A percentile compares a stretch with the other conserved stretches of the same genome.
phyloP scores from a whole-genome alignment of 2,329 filamentous ascomycete species.

The Arthrobotrys sphaeroides region DNA sequence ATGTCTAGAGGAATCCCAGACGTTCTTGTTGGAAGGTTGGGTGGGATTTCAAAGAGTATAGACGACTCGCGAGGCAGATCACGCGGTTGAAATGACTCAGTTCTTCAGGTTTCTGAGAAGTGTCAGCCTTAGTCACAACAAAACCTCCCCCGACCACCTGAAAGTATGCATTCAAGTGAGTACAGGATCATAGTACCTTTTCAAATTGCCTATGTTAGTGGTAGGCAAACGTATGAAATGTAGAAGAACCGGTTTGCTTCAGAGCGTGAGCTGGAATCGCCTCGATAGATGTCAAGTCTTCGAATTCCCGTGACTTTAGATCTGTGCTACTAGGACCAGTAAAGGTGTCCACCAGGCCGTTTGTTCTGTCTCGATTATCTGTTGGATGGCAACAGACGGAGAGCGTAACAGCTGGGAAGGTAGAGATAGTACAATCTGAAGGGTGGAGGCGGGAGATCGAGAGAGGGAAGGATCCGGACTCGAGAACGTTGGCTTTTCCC shows the following conservation, averaged over 20 bases:
- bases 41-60: constrained; percentile 27
- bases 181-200: constrained; percentile 51
- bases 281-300: constrained; percentile 10
- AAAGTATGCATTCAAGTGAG: constrained; percentile 28
- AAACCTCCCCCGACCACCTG: constrained; percentile 28
- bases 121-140: constrained; percentile 36
- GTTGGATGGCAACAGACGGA: constrained; percentile 21
- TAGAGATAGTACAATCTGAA: constrained; percentile 52
- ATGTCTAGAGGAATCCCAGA: constrained; percentile 35
- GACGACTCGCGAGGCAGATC: constrained; percentile 3
- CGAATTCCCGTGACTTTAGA: constrained; percentile 36
- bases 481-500: constrained; percentile 13
- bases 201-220: constrained; percentile 30
- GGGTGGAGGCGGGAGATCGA: constrained; percentile 12
- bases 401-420: constrained; percentile 21
- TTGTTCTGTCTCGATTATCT: constrained; percentile 41
- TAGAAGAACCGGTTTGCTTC: constrained; percentile 19
- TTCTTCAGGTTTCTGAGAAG: constrained; percentile 30
- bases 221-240: constrained; percentile 19
- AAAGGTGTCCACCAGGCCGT: constrained; percentile 51
- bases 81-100: constrained; percentile 31
- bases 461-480: constrained; percentile 35
- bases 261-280: constrained; percentile 14
- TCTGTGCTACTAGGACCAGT: constrained; percentile 50
- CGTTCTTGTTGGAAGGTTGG: constrained; percentile 47